Base-by-base conservation (phyloP, 129 eudicot species). In the Silybum marianum region DNA sequence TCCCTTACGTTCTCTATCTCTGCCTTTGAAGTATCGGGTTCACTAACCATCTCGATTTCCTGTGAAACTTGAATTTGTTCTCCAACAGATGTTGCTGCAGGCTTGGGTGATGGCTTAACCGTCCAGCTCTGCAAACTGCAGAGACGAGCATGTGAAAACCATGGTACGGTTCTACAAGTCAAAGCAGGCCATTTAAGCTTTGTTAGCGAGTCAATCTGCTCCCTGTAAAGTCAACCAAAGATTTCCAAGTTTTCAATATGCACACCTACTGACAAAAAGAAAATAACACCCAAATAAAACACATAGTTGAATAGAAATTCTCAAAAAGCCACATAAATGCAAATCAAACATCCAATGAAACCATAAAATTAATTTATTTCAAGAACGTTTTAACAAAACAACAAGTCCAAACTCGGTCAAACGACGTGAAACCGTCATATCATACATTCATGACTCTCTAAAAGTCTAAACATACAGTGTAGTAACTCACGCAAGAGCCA, bases 401-500 rank as follows among this genome's bases (percentile, higher is more conserved):
- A 83, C 72, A 83, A 70, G 80, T 54, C 38, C 71, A 46, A 48
- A 40, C 68, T 76, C 74, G 18, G 74, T 77, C 78, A 32, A 80
- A 83, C 69, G 13, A 48, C 39, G 23, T 51, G 69, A 65, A 58
- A 77, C 13, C 62, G 58, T 80, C 48, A 76, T 54, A 71, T 73
- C 78, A 82, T 68, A 75, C 65, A 75, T 67, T 73, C 78, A 63
- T 76, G 81, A 83, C 74, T 83, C 74, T 83, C 79, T 69, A 87
- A 66, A 78, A 82, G 75, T 82, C 86, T 75, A 93, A 81, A 84
- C 88, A 85, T 80, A 77, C 87, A 84, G 83, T 58, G 89, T 80
- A 89, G 88, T 80, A 83, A 95, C 98, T 95, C 99, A 95, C 98
- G 84, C 93, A 88, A 92, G 99, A 85, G 92, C 91, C 87, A 95